Conservation (phyloP, 805 yeast genomes). For the Dipodascopsis uninucleata region DNA sequence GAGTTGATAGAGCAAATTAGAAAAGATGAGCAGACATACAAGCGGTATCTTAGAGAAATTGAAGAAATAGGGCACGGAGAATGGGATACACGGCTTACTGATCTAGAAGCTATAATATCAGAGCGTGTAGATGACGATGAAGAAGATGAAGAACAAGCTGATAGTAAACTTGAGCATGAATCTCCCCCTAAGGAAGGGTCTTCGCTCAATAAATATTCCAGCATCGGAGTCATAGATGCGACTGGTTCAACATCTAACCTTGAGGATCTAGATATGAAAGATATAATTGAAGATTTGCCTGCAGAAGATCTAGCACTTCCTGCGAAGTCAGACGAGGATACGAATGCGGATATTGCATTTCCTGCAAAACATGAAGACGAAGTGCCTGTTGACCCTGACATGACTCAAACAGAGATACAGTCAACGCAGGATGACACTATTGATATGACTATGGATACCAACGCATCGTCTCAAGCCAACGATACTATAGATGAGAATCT, state of each 20-base stretch:
- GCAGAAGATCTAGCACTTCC: slow-evolving; percentile 7
- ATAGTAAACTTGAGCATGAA: background rate
- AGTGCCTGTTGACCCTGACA: background rate
- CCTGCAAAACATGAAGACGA: background rate
- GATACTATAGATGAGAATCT: too few species aligned
- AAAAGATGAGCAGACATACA: slow-evolving; percentile 39
- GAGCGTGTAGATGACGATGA: slow-evolving; percentile 1
- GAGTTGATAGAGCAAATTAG: slow-evolving; percentile 28
- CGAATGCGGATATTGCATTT: background rate
- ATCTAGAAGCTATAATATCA: slow-evolving; percentile 13
- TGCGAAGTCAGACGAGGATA: background rate
- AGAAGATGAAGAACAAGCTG: slow-evolving; percentile 3
- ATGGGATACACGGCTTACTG: slow-evolving; percentile 39
- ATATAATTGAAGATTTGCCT: slow-evolving; percentile 14
- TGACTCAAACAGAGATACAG: background rate
- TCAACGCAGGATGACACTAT: background rate
- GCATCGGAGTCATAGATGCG: background rate
- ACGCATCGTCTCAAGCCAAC: too few species aligned
- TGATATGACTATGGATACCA: too few species aligned
- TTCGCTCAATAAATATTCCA: background rate
- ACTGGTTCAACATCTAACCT: slow-evolving; percentile 14
- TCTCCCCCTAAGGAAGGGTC: too few species aligned
- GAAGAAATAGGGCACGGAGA: slow-evolving; percentile 43
- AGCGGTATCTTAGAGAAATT: slow-evolving; percentile 39
- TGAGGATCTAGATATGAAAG: slow-evolving; percentile 20